These are phyloP conservation scores for Climacium dendroides DNA, from an alignment of 225 moss, liverwort and hornwort genomes.

Conservation along the genomic window DNA sequence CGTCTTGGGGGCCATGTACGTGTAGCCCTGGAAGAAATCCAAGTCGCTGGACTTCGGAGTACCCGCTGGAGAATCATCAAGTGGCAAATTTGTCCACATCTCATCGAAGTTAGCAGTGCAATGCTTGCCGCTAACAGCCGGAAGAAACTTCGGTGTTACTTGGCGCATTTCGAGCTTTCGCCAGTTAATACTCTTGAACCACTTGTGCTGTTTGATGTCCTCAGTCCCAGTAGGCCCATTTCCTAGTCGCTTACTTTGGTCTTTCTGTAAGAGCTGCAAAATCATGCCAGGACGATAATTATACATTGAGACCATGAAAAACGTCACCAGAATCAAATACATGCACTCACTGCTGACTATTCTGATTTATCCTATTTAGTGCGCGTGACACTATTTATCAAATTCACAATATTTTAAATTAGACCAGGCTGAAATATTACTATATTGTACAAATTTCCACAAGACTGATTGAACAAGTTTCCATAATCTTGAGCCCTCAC, in stretches of 20 bases:
- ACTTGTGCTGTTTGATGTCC: slow-evolving; percentile 82
- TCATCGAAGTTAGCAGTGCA: slow-evolving; percentile 98
- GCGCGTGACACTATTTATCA: not conserved
- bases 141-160: slow-evolving; percentile 82
- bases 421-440: too few relatives aligned
- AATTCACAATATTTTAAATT: not conserved
- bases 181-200: slow-evolving; percentile 91
- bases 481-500: not conserved
- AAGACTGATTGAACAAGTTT: not conserved
- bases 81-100: slow-evolving; percentile 88
- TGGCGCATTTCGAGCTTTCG: slow-evolving; percentile 76
- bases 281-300: not conserved
- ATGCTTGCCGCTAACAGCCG: slow-evolving; percentile 71
- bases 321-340: not conserved
- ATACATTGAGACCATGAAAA: not conserved
- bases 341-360: not conserved
- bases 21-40: slow-evolving; percentile 86
- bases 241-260: slow-evolving; percentile 80
- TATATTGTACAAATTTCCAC: not conserved
- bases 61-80: slow-evolving; percentile 78
- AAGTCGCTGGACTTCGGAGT: slow-evolving; percentile 72
- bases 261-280: slow-evolving; percentile 83
- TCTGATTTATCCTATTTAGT: not conserved
- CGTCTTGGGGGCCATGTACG: slow-evolving; percentile 71
- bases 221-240: slow-evolving; percentile 63